These are phyloP conservation scores for Geosmithia putterillii DNA, from an alignment of 2,329 filamentous ascomycete species.

Conservation along the genomic window DNA sequence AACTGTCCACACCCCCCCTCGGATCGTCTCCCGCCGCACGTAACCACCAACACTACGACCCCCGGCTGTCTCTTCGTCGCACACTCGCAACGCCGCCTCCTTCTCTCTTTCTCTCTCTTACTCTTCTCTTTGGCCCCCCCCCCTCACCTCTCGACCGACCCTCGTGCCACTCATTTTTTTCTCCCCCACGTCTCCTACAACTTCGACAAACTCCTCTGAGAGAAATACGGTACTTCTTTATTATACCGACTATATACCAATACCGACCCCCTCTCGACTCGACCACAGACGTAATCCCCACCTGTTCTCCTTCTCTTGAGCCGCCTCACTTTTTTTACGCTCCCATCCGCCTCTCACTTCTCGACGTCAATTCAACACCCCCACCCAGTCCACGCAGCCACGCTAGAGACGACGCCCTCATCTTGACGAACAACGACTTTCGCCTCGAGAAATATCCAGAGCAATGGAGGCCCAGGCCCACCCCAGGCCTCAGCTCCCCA, in stretches of 20 bases:
- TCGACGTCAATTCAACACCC: too few species aligned
- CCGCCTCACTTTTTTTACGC: too few species aligned
- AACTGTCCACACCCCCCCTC: too few species aligned
- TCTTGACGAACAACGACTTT: neutral
- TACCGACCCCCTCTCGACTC: neutral
- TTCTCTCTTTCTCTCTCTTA: neutral
- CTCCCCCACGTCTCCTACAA: neutral
- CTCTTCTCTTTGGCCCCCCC: too few species aligned
- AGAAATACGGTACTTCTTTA: neutral
- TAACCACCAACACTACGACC: too few species aligned
- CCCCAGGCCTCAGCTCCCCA: slow-evolving; percentile 14
- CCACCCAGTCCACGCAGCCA: neutral
- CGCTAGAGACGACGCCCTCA: neutral
- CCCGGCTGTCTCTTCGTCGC: too few species aligned
- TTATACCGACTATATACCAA: neutral
- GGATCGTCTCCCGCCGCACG: too few species aligned
- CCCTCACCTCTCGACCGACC: neutral
- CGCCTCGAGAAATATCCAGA: neutral
- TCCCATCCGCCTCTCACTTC: too few species aligned
- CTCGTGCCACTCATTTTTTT: neutral
- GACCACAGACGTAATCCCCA: too few species aligned
- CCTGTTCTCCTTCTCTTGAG: too few species aligned
- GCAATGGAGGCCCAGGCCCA: slow-evolving; percentile 15
- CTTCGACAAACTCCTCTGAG: neutral
- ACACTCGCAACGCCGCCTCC: too few species aligned